These are phyloP conservation scores for Talaromyces funiculosus DNA, from an alignment of 2,329 filamentous ascomycete species.

Conservation along the genomic window DNA sequence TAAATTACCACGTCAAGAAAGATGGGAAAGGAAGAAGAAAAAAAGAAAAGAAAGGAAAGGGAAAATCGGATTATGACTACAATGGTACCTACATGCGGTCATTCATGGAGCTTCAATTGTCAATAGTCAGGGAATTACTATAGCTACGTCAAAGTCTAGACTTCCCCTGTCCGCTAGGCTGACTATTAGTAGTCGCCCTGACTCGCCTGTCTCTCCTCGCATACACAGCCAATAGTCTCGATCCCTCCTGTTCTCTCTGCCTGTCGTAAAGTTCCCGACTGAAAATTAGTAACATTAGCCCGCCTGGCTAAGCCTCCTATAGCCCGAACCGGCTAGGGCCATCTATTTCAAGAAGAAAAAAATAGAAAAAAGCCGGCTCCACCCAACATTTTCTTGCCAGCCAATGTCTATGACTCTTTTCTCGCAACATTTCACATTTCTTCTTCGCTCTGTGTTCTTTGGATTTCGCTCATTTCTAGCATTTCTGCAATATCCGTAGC, in stretches of 20 bases:
- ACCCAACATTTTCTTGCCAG: constrained; percentile 6
- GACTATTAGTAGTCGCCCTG: background rate
- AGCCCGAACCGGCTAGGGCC: background rate
- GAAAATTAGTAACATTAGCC: background rate
- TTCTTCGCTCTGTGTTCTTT: background rate
- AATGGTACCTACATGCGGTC: background rate
- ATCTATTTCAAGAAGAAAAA: constrained; percentile 6
- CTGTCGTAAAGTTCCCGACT: background rate
- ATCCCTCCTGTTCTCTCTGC: background rate
- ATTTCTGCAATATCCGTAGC: background rate
- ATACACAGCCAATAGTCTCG: background rate
- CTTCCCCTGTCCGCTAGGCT: background rate
- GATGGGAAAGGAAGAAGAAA: too few species aligned
- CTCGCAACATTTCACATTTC: constrained; percentile 2
- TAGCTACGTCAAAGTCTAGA: background rate
- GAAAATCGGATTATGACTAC: background rate
- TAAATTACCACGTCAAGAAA: too few species aligned
- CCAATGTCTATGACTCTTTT: constrained; percentile 3
- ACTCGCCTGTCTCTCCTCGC: background rate
- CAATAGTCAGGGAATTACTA: background rate
- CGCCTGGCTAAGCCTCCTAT: background rate
- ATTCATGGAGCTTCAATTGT: background rate
- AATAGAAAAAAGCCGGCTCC: constrained; percentile 2
- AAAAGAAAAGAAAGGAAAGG: background rate
- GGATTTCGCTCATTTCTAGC: background rate